phyloP scores from a whole-genome alignment of 1,284 basidiomycete species.

The Coniferiporia weirii region DNA sequence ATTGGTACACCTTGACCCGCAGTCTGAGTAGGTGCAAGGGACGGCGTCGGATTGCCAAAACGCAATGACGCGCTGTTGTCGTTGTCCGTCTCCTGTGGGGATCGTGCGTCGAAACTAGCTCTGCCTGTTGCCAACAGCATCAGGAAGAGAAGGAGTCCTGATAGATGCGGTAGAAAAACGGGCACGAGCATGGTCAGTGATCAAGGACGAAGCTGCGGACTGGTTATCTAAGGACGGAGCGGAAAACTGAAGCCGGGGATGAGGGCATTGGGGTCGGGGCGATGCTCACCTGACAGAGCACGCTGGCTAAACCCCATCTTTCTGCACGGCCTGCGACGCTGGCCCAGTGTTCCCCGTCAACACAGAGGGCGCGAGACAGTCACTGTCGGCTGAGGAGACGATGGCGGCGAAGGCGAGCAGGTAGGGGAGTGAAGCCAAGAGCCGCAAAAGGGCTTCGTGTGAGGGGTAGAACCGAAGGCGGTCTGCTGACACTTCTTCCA shows the following conservation, averaged over 20 bases:
- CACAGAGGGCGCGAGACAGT: background rate
- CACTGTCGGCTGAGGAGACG: background rate
- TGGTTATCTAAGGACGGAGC: background rate
- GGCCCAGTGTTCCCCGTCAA: background rate
- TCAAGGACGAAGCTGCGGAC: background rate
- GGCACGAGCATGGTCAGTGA: background rate
- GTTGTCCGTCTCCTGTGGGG: constrained; percentile 2
- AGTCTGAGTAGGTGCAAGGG: background rate
- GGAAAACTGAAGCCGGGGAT: background rate
- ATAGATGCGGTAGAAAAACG: background rate
- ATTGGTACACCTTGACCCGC: background rate
- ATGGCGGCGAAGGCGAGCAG: background rate
- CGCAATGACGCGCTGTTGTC: background rate
- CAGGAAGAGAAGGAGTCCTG: constrained; percentile 4
- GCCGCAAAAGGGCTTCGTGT: too few species aligned
- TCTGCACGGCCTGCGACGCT: background rate
- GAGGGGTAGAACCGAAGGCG: background rate
- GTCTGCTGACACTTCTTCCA: background rate
- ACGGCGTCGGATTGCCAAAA: constrained; percentile 5
- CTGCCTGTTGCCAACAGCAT: background rate
- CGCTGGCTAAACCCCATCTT: background rate
- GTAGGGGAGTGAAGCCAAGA: background rate
- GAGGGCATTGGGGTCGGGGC: background rate
- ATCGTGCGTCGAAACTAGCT: background rate
- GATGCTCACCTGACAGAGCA: constrained; percentile 7